These are phyloP conservation scores for Akanthomyces uredinophilus DNA, from an alignment of 2,329 filamentous ascomycete species.

Conservation along the genomic window DNA sequence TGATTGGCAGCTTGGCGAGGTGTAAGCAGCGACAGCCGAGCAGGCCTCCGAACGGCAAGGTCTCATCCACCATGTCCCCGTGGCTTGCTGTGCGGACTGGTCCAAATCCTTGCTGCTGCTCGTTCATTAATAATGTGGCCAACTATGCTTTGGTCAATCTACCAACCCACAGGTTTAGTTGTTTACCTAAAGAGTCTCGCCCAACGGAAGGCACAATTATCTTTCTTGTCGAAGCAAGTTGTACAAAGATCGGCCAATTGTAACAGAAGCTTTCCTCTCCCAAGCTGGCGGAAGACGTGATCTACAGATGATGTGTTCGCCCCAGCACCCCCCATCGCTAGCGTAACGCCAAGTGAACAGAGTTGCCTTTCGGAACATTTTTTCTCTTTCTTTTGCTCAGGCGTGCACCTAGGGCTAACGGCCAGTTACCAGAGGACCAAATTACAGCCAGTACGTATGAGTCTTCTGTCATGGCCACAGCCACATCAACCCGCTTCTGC, in stretches of 20 bases:
- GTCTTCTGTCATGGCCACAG: background rate
- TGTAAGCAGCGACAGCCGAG: conserved; percentile 13
- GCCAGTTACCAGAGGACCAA: too few relatives aligned
- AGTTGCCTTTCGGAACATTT: conserved; percentile 4
- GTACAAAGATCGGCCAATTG: background rate
- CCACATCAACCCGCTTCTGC: background rate
- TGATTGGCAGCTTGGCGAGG: conserved; percentile 7
- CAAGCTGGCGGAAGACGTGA: background rate
- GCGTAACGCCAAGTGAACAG: background rate
- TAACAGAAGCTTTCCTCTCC: background rate
- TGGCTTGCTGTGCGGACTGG: background rate
- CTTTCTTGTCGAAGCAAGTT: background rate
- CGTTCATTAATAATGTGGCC: background rate
- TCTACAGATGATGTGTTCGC: conserved; percentile 2
- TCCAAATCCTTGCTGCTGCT: background rate
- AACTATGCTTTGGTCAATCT: background rate
- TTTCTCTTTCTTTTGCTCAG: background rate
- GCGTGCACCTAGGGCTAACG: too few relatives aligned
- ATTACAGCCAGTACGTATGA: too few relatives aligned
- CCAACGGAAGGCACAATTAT: background rate
- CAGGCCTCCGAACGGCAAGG: background rate
- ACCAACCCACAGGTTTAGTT: too few relatives aligned
- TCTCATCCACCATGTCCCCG: background rate
- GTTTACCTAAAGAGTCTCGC: background rate
- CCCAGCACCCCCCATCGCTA: conserved; percentile 1